Conservation (phyloP, 2,329 filamentous ascomycete genomes). For the Alternaria incomplexa region DNA sequence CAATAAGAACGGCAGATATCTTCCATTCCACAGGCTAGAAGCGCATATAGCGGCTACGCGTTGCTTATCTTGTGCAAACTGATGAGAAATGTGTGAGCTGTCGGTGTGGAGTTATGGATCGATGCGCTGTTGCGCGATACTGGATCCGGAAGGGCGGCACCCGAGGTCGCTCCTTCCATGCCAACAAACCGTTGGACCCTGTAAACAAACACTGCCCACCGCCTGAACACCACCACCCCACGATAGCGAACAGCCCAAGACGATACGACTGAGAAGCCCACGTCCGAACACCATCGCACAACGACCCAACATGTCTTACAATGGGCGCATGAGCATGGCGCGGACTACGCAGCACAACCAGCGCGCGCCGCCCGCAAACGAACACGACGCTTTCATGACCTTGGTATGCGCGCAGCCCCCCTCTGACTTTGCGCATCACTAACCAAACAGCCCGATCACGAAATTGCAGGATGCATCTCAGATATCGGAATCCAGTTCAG, state of each 20-base stretch:
- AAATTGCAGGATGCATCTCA: constrained; percentile 96
- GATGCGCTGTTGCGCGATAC: constrained; percentile 13
- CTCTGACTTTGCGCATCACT: constrained; percentile 12
- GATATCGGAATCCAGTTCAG: constrained; percentile 94
- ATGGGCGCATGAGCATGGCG: constrained; percentile 59
- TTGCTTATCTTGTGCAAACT: neutral
- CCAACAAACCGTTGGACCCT: constrained; percentile 12
- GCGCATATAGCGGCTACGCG: constrained; percentile 2
- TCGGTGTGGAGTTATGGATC: constrained; percentile 3
- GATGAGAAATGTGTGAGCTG: neutral
- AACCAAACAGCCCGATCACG: constrained; percentile 64
- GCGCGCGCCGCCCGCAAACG: constrained; percentile 51
- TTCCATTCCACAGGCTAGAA: neutral
- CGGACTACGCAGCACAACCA: constrained; percentile 48
- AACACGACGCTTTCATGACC: constrained; percentile 59
- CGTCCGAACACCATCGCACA: neutral
- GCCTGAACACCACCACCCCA: constrained; percentile 8
- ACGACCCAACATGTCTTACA: constrained; percentile 52
- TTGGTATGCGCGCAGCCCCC: constrained; percentile 45
- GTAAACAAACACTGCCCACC: constrained; percentile 13
- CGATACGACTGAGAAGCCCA: neutral
- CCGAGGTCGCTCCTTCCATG: constrained; percentile 9
- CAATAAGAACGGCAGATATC: neutral
- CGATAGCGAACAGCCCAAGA: neutral
- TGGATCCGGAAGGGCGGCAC: constrained; percentile 8